A percentile compares a stretch with the other conserved stretches of the same genome.
phyloP scores from a whole-genome alignment of 495 filamentous ascomycete species.

The Ascobolus immersus region DNA sequence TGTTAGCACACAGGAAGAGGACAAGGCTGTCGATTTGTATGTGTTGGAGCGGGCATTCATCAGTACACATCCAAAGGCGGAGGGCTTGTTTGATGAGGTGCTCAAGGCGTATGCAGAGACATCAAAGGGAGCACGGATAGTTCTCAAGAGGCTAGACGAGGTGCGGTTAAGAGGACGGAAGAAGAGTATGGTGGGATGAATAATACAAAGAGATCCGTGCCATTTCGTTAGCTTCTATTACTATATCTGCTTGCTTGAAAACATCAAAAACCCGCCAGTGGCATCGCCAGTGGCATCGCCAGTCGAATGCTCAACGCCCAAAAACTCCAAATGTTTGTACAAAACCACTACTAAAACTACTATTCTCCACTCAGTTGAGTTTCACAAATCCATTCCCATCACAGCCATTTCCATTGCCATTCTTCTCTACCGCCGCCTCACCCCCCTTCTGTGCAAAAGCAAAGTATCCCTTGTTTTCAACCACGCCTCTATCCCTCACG shows the following conservation, averaged over 20 bases:
- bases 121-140: conserved; percentile 27
- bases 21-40: conserved; percentile 88
- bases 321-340: too few relatives aligned
- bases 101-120: conserved; percentile 34
- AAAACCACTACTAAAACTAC: too few relatives aligned
- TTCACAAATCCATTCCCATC: too few relatives aligned
- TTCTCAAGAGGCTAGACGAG: conserved; percentile 51
- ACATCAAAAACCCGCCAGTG: too few relatives aligned
- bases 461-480: conserved; percentile 97
- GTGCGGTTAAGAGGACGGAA: conserved; percentile 92
- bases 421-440: conserved; percentile 16
- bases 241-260: too few relatives aligned
- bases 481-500: conserved; percentile 83
- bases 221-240: too few relatives aligned
- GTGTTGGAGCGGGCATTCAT: conserved; percentile 90
- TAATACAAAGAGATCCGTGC: too few relatives aligned
- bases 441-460: conserved; percentile 64
- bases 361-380: too few relatives aligned
- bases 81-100: conserved; percentile 43
- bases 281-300: too few relatives aligned
- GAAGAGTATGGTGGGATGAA: conserved; percentile 83
- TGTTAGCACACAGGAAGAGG: conserved; percentile 65
- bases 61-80: conserved; percentile 75
- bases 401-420: too few relatives aligned
- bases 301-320: too few relatives aligned